phyloP scores from a whole-genome alignment of 177 flowering plant genomes.

The Vitis hybrid region DNA sequence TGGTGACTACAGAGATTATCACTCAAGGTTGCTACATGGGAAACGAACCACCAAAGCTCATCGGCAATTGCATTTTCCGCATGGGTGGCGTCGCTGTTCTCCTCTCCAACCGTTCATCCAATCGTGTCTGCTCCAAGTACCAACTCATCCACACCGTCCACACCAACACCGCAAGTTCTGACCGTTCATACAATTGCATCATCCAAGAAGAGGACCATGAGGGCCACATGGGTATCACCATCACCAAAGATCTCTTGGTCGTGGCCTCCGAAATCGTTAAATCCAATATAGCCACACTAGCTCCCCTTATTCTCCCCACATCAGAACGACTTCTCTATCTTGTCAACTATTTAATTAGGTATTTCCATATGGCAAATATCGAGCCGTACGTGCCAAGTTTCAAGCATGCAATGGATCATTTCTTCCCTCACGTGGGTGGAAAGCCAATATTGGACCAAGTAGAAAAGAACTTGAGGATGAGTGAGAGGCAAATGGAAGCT shows the following conservation, averaged over 20 bases:
- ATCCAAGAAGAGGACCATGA: conserved; percentile 31
- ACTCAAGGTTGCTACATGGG: conserved; percentile 24
- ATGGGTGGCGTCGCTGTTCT: conserved; percentile 29
- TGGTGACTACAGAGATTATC: conserved; percentile 31
- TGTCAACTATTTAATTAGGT: conserved; percentile 24
- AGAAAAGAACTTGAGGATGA: neutral
- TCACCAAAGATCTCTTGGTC: conserved; percentile 35
- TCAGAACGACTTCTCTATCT: conserved; percentile 36
- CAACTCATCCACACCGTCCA: conserved; percentile 21
- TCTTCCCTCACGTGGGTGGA: conserved; percentile 1
- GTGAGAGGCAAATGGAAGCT: neutral
- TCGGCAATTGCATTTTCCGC: conserved; percentile 26
- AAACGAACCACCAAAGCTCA: conserved; percentile 26
- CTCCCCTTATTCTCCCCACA: conserved; percentile 34
- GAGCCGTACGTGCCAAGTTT: conserved; percentile 36
- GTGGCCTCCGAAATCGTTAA: conserved; percentile 36
- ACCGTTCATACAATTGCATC: conserved; percentile 24
- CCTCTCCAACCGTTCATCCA: conserved; percentile 22
- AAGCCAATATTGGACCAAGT: neutral
- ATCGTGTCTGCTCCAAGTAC: conserved; percentile 20
- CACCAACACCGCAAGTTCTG: conserved; percentile 16
- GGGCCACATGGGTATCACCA: conserved; percentile 26
- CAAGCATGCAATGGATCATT: conserved; percentile 18
- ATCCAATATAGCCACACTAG: conserved; percentile 36
- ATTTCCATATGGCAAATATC: conserved; percentile 26